A percentile compares a stretch with the other conserved stretches of the same genome.
These are phyloP conservation scores for Vanrija pseudolonga DNA, from an alignment of 1,284 basidiomycete genomes.

Conservation along the genomic window DNA sequence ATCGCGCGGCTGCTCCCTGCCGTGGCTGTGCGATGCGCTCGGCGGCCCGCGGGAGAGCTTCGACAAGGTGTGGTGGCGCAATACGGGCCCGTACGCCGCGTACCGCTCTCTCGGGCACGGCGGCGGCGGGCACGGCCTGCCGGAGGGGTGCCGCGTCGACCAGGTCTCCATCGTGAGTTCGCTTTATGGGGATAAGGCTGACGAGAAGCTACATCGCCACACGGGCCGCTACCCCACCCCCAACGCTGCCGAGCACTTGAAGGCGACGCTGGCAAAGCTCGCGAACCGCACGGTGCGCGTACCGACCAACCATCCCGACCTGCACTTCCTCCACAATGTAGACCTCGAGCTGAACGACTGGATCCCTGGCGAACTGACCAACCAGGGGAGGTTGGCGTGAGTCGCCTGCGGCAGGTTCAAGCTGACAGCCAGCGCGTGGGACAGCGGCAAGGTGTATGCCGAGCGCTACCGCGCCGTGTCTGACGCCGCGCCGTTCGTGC, in stretches of 20 bases:
- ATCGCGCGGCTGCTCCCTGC: slow-evolving; percentile 44
- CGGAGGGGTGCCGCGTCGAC: slow-evolving; percentile 38
- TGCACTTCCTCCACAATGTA: slow-evolving; percentile 62
- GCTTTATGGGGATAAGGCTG: not conserved
- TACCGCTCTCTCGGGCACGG: slow-evolving; percentile 19
- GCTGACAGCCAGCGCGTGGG: slow-evolving; percentile 45
- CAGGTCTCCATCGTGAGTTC: slow-evolving; percentile 42
- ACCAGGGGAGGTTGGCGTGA: slow-evolving; percentile 67
- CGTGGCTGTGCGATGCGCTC: slow-evolving; percentile 28
- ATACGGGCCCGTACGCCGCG: slow-evolving; percentile 40
- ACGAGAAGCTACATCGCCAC: slow-evolving; percentile 71
- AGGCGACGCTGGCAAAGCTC: slow-evolving; percentile 49
- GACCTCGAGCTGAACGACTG: slow-evolving; percentile 59
- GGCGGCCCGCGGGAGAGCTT: slow-evolving; percentile 17
- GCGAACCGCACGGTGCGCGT: slow-evolving; percentile 44
- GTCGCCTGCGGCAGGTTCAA: slow-evolving; percentile 35
- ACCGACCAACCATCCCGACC: slow-evolving; percentile 46
- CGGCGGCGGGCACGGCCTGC: slow-evolving; percentile 23
- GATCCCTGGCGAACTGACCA: slow-evolving; percentile 58
- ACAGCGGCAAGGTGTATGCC: slow-evolving; percentile 25
- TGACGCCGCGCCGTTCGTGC: slow-evolving; percentile 58
- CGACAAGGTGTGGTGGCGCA: slow-evolving; percentile 30
- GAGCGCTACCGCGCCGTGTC: slow-evolving; percentile 41
- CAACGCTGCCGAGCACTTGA: slow-evolving; percentile 54
- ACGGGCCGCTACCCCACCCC: slow-evolving; percentile 73